Conservation (phyloP, 495 filamentous ascomycete species). For the Elasticomyces elasticus region DNA sequence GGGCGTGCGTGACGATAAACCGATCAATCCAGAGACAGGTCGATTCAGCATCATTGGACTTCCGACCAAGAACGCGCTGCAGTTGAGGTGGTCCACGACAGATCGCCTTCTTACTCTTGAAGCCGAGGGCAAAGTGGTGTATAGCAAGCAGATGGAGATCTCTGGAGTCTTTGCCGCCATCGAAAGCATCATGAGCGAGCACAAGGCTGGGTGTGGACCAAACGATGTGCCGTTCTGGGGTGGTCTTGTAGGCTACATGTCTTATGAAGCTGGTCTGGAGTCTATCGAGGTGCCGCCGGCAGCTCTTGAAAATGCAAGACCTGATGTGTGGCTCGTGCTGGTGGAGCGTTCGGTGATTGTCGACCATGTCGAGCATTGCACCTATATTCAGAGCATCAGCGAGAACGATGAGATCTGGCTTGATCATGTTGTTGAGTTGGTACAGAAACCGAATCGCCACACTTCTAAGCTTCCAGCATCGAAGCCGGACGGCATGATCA, state of each 20-base stretch:
- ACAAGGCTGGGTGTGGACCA: constrained; percentile 36
- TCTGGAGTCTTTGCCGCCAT: constrained; percentile 24
- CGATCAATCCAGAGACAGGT: constrained; percentile 40
- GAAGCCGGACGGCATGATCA: background rate
- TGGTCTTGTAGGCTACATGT: constrained; percentile 81
- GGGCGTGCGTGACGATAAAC: constrained; percentile 4
- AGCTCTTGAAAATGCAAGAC: constrained; percentile 11
- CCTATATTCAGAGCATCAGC: constrained; percentile 57
- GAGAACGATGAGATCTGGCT: constrained; percentile 29
- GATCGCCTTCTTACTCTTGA: constrained; percentile 21
- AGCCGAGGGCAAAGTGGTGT: background rate
- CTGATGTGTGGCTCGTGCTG: constrained; percentile 70
- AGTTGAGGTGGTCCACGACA: constrained; percentile 43
- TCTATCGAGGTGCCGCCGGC: constrained; percentile 42
- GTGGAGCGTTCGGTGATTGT: constrained; percentile 71
- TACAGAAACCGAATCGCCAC: background rate
- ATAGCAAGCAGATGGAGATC: background rate
- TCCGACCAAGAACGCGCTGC: constrained; percentile 41
- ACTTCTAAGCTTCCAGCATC: too few relatives aligned
- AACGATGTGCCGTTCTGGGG: constrained; percentile 62
- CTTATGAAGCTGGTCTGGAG: constrained; percentile 73
- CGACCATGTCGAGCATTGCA: constrained; percentile 51
- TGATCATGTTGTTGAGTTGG: constrained; percentile 23
- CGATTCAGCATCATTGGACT: constrained; percentile 60
- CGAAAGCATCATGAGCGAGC: constrained; percentile 47